Conservation (phyloP, 2,329 filamentous ascomycete genomes). For the Ascochyta koolunga region DNA sequence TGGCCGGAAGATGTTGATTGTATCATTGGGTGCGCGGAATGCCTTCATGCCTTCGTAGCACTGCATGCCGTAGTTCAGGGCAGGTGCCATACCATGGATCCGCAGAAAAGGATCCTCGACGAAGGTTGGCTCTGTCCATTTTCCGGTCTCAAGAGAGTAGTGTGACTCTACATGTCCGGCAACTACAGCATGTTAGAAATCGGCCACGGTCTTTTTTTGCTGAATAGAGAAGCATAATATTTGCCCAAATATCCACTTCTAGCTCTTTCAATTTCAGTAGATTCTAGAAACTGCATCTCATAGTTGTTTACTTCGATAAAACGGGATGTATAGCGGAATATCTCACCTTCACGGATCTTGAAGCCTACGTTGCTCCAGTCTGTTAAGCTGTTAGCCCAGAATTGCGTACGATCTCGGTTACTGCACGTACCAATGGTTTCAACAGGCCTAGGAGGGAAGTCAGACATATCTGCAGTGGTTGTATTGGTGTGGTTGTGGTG, state of each 20-base stretch:
- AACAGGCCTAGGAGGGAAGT: conserved; percentile 72
- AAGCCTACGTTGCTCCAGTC: conserved; percentile 96
- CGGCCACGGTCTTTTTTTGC: background rate
- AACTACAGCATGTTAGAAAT: conserved; percentile 58
- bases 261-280: background rate
- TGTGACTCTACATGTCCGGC: conserved; percentile 93
- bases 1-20: conserved; percentile 87
- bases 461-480: conserved; percentile 34
- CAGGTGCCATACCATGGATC: conserved; percentile 94
- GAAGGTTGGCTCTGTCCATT: conserved; percentile 81
- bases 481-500: conserved; percentile 5
- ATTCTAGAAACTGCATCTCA: background rate
- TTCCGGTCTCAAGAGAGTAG: conserved; percentile 73
- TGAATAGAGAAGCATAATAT: background rate
- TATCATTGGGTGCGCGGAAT: conserved; percentile 76
- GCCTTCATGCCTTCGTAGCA: conserved; percentile 99
- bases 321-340: background rate
- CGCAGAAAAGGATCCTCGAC: conserved; percentile 82
- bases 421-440: conserved; percentile 69
- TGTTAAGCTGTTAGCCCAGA: conserved; percentile 32
- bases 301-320: background rate
- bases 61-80: conserved; percentile 93
- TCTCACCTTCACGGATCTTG: conserved; percentile 82
- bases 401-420: background rate
- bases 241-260: background rate